phyloP scores from a whole-genome alignment of 2,329 filamentous ascomycete genomes.

The Penicillium brevicompactum region DNA sequence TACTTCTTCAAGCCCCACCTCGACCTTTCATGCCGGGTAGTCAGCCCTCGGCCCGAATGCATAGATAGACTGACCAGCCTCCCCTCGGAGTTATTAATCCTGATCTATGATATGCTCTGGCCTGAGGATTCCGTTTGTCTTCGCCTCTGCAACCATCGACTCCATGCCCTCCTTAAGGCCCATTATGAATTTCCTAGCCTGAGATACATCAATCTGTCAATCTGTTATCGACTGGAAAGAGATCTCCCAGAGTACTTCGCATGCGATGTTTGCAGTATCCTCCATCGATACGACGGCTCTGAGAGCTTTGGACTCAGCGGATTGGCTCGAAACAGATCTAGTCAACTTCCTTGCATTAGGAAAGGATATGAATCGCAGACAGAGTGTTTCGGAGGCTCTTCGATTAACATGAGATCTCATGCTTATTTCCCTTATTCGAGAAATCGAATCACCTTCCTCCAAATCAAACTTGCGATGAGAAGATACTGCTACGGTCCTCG shows the following conservation, averaged over 20 bases:
- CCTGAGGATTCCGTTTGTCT: conserved; percentile 2
- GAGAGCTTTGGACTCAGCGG: conserved; percentile 7
- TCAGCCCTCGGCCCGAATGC: not conserved
- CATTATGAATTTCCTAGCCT: not conserved
- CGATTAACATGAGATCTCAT: not conserved
- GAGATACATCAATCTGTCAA: conserved; percentile 1
- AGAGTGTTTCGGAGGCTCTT: not conserved
- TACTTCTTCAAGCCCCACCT: not conserved
- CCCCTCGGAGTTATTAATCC: conserved; percentile 4
- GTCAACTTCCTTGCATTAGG: conserved; percentile 3
- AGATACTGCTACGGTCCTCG: conserved; percentile 3
- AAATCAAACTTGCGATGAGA: conserved; percentile 13
- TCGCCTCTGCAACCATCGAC: conserved; percentile 12
- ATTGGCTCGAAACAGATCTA: not conserved
- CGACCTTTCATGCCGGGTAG: not conserved
- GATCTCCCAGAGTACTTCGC: conserved; percentile 16
- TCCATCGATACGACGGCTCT: conserved; percentile 15
- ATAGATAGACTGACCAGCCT: not conserved
- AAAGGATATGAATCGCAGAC: not conserved
- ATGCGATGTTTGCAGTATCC: conserved; percentile 11
- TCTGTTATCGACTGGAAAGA: conserved; percentile 13
- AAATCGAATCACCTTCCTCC: conserved; percentile 8
- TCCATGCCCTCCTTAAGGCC: not conserved
- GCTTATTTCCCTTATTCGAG: not conserved
- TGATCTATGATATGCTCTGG: not conserved